phyloP scores from a whole-genome alignment of 2,329 filamentous ascomycete species.

The Cladosporium sp. region DNA sequence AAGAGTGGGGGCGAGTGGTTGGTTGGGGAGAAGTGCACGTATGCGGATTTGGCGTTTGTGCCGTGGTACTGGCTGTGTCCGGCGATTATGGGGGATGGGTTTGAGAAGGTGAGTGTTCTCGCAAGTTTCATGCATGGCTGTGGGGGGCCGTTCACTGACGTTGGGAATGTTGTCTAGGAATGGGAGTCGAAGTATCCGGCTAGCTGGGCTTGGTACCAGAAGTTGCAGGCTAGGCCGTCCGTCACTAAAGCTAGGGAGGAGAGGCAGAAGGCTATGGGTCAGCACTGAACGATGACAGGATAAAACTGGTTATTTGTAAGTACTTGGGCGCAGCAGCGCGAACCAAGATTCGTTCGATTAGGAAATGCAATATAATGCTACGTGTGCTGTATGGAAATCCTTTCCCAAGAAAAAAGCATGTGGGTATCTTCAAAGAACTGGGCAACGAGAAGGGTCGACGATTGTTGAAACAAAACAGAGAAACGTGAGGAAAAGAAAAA shows the following conservation, averaged over 20 bases:
- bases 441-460: background rate
- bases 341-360: background rate
- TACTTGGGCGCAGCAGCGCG: background rate
- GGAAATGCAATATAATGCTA: background rate
- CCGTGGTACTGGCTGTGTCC: slow-evolving; percentile 41
- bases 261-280: slow-evolving; percentile 28
- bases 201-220: slow-evolving; percentile 35
- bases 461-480: background rate
- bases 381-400: slow-evolving; percentile 7
- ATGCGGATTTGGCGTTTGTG: slow-evolving; percentile 47
- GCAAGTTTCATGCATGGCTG: no score
- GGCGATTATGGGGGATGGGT: slow-evolving; percentile 35
- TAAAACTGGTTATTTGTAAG: background rate
- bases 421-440: slow-evolving; percentile 9
- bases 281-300: background rate
- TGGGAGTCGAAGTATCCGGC: slow-evolving; percentile 34
- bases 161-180: slow-evolving; percentile 20
- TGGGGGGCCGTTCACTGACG: background rate
- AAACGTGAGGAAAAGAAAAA: background rate
- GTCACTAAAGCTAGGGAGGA: slow-evolving; percentile 36
- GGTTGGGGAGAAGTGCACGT: slow-evolving; percentile 47
- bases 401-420: slow-evolving; percentile 1
- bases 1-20: slow-evolving; percentile 41
- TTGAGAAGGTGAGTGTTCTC: slow-evolving; percentile 16
- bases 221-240: slow-evolving; percentile 31